Percentiles rank a stretch among this genome's conserved stretches.
Conservation (phyloP, 371 early-diverging fungal genomes). For the Apophysomyces variabilis region DNA sequence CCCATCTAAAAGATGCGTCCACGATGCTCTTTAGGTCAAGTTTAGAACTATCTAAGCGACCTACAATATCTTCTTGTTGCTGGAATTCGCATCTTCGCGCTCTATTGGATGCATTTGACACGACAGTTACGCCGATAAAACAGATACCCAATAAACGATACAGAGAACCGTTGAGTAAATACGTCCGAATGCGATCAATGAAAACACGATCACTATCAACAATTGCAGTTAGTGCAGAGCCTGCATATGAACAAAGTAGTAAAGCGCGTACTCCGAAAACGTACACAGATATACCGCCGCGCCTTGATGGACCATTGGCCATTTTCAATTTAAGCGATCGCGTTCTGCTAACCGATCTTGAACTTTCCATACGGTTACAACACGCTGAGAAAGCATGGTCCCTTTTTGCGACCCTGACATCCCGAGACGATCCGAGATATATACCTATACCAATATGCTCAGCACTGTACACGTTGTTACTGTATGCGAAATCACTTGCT, state of each 20-base stretch:
- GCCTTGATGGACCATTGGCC: conserved; percentile 23
- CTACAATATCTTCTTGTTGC: conserved; percentile 25
- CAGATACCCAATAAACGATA: conserved; percentile 29
- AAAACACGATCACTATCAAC: conserved; percentile 15
- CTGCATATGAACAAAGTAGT: background rate
- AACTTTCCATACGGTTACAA: conserved; percentile 34
- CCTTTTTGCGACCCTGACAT: conserved; percentile 36
- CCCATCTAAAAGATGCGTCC: conserved; percentile 49
- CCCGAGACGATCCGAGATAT: conserved; percentile 22
- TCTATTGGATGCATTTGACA: conserved; percentile 33
- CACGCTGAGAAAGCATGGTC: conserved; percentile 52
- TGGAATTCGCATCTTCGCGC: conserved; percentile 41
- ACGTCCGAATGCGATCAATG: conserved; percentile 11
- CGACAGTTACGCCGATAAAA: conserved; percentile 16
- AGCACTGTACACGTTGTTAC: conserved; percentile 40
- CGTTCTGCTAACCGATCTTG: conserved; percentile 37
- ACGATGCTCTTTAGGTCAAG: conserved; percentile 27
- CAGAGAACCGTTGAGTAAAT: conserved; percentile 10
- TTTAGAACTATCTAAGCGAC: conserved; percentile 19
- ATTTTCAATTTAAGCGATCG: conserved; percentile 34
- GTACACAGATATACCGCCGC: conserved; percentile 10
- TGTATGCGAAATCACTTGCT: conserved; percentile 31
- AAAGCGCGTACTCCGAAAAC: background rate
- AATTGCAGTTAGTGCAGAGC: conserved; percentile 14
- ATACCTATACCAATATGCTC: conserved; percentile 37